A percentile compares a stretch with the other conserved stretches of the same genome.
These are phyloP conservation scores for Helianthus tuberosus DNA, from an alignment of 129 eudicot genomes.

Conservation along the genomic window DNA sequence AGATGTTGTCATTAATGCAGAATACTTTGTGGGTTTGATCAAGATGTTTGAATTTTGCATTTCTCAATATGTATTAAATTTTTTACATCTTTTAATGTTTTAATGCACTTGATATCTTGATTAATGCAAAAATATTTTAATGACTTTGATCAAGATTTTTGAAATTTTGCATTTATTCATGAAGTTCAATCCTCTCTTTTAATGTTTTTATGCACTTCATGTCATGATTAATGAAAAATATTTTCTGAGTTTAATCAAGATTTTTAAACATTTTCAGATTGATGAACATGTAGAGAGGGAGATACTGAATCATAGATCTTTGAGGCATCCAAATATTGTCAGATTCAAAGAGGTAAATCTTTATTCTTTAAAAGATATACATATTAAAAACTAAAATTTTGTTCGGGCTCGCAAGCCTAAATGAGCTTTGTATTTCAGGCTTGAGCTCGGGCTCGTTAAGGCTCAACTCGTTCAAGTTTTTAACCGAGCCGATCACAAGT, in stretches of 20 bases:
- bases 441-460: no score
- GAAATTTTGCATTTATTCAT: not conserved
- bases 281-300: constrained; percentile 91
- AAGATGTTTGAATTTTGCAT: no score
- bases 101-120: constrained; percentile 1
- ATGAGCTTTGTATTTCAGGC: no score
- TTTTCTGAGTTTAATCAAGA: not conserved
- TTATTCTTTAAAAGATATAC: not conserved
- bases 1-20: not conserved
- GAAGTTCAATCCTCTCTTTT: not conserved
- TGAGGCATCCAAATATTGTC: constrained; percentile 82
- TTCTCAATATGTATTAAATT: not conserved
- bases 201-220: not conserved
- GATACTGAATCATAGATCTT: constrained; percentile 75
- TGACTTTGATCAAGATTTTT: constrained; percentile 8
- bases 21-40: not conserved
- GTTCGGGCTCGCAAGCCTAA: no score
- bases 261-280: constrained; percentile 49
- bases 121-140: not conserved
- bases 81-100: not conserved
- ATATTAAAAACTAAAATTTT: no score
- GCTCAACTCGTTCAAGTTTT: no score
- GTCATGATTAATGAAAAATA: not conserved
- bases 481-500: no score
- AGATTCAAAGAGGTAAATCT: constrained; percentile 77